phyloP scores from a whole-genome alignment of 768 basidiomycete species.

The Pisolithus orientalis region DNA sequence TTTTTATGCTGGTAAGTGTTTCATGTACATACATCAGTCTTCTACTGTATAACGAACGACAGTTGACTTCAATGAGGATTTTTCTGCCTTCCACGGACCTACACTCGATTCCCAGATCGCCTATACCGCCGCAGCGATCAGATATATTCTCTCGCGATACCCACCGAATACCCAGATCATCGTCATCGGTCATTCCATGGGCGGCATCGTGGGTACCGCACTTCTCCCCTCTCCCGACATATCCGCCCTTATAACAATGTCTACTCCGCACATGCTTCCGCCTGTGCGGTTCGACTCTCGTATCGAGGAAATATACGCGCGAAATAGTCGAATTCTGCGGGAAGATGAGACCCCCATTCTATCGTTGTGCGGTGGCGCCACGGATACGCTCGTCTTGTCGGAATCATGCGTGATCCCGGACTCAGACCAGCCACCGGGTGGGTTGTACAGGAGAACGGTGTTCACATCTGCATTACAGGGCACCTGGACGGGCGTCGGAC shows the following conservation, averaged over 20 bases:
- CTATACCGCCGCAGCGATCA: slow-evolving; percentile 66
- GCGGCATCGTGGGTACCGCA: slow-evolving; percentile 83
- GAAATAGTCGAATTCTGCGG: slow-evolving; percentile 34
- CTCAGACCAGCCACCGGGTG: slow-evolving; percentile 1
- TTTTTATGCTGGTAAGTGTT: slow-evolving; percentile 71
- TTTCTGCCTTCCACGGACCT: slow-evolving; percentile 90
- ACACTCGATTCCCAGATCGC: slow-evolving; percentile 78
- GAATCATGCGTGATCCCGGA: slow-evolving; percentile 71
- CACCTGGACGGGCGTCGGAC: slow-evolving; percentile 94
- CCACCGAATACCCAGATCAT: slow-evolving; percentile 56
- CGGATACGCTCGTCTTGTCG: slow-evolving; percentile 87
- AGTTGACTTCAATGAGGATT: slow-evolving; percentile 96
- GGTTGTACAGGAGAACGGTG: slow-evolving; percentile 51
- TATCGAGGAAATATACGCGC: slow-evolving; percentile 67
- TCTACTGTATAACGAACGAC: not conserved
- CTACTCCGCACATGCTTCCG: slow-evolving; percentile 83
- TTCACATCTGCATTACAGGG: slow-evolving; percentile 87
- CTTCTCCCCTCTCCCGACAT: slow-evolving; percentile 64
- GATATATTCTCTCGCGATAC: slow-evolving; percentile 77
- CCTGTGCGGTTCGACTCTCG: slow-evolving; percentile 83
- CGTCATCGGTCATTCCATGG: slow-evolving; percentile 95
- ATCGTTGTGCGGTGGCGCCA: slow-evolving; percentile 87
- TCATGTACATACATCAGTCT: not conserved
- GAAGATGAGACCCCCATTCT: slow-evolving; percentile 59
- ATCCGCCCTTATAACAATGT: slow-evolving; percentile 89